Evolutionary conservation across 2,329 filamentous ascomycete genomes (phyloP), one percentile per base, ranked within the genome.

Genomic region (Alternaria panax): DNA sequence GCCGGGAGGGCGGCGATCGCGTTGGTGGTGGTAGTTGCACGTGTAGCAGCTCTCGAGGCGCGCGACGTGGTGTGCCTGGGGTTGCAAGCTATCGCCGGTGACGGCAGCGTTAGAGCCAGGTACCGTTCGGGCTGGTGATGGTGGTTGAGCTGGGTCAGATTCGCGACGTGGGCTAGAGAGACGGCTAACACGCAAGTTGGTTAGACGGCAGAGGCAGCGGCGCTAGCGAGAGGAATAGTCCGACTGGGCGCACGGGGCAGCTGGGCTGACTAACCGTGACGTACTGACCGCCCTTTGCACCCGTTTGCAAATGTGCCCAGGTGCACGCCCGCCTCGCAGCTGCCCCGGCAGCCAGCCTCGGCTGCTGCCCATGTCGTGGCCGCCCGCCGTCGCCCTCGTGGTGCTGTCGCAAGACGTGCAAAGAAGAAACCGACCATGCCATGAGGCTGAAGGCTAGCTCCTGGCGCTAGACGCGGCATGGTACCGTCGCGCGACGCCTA

Each of bases 81-180:
- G 60, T 55, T 57, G 65, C 65, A 53, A 58, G 63, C 67, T 67
- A 65, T 64, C 45, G 52, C 25, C 60, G 61, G 60, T 59, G 67
- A 69, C 62, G 64, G 62, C 59, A 64, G 62, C 67, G 66, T 67
- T 71, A 67, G 69, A 63, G 69, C 68, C 68, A 67, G 69, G 69
- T 67, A 70, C 66, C 62, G 48, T 57, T 61, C 61, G 57, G 51
- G 59, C 52, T 59, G 54, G 60, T 59, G 57, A 60, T 63, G 65
- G 62, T 68, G 66, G 67, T 62, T 69, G 65, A 68, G 54, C 60
- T 58, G 36, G 68, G 61, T 69, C 64, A 76, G 74, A 77, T 75
- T 75, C 69, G 75, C 75, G 74, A 77, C 65, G 74, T 64, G 70
- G 71, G 59, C 74, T 77, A 77, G 69, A 58, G 69, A 18, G 40